These are phyloP conservation scores for Hypocrella siamensis DNA, from an alignment of 2,329 filamentous ascomycete genomes.

Conservation along the genomic window DNA sequence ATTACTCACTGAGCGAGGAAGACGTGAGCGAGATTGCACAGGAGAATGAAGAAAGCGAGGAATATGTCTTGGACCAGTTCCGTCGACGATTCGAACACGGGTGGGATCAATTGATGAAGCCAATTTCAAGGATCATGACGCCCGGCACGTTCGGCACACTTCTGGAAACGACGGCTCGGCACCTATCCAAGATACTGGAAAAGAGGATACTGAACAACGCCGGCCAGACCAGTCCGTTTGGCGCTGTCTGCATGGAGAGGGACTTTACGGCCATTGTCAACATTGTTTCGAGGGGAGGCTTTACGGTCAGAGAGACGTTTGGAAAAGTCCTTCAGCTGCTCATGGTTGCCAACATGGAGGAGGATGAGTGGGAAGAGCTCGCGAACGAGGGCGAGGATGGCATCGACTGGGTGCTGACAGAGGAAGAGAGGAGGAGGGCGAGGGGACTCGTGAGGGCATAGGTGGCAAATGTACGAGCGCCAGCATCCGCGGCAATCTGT, in stretches of 20 bases:
- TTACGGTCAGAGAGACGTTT: conserved; percentile 65
- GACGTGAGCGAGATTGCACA: conserved; percentile 41
- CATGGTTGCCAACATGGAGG: conserved; percentile 85
- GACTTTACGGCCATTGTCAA: conserved; percentile 66
- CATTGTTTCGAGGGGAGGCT: conserved; percentile 53
- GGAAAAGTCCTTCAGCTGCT: conserved; percentile 63
- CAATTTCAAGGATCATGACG: conserved; percentile 74
- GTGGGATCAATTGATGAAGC: conserved; percentile 76
- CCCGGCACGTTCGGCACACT: conserved; percentile 60
- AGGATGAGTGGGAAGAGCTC: conserved; percentile 84
- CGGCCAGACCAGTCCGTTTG: conserved; percentile 65
- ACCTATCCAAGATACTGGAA: conserved; percentile 67
- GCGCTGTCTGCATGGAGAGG: conserved; percentile 68
- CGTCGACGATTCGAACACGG: conserved; percentile 65
- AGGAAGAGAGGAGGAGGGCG: conserved; percentile 59
- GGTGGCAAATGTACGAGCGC: too few relatives aligned
- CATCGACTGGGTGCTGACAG: conserved; percentile 55
- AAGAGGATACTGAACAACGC: conserved; percentile 74
- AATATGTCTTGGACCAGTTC: conserved; percentile 48
- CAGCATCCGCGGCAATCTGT: too few relatives aligned
- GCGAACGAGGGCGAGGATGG: conserved; percentile 38
- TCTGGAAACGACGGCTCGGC: conserved; percentile 54
- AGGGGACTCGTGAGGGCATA: conserved; percentile 42
- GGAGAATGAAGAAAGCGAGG: conserved; percentile 37
- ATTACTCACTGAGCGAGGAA: conserved; percentile 59